These are phyloP conservation scores for Cyberlindnera mrakii DNA, from an alignment of 805 yeast species.

Conservation along the genomic window DNA sequence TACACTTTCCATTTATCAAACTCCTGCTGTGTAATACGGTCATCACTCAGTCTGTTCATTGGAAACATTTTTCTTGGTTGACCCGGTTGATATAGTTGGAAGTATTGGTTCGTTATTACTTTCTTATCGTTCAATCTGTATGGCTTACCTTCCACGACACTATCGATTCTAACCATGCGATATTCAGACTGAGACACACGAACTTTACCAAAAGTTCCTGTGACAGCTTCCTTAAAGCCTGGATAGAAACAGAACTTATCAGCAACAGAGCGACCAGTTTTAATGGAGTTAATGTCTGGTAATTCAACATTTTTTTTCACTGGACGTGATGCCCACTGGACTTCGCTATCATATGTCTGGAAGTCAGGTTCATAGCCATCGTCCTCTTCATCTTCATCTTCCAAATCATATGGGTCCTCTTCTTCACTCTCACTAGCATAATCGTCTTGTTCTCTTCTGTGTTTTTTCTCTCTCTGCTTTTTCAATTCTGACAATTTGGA, in stretches of 20 bases:
- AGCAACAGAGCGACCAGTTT: slow-evolving; percentile 73
- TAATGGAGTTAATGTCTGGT: slow-evolving; percentile 63
- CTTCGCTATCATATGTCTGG: slow-evolving; percentile 39
- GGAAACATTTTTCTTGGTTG: slow-evolving; percentile 68
- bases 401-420: slow-evolving; percentile 31
- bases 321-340: slow-evolving; percentile 42
- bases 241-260: slow-evolving; percentile 77
- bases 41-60: slow-evolving; percentile 75
- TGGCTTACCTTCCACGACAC: slow-evolving; percentile 46
- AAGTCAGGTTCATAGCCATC: slow-evolving; percentile 36
- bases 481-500: slow-evolving; percentile 67
- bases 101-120: slow-evolving; percentile 45
- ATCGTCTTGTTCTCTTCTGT: slow-evolving; percentile 31
- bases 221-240: slow-evolving; percentile 62
- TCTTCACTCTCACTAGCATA: slow-evolving; percentile 47
- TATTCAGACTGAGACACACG: slow-evolving; percentile 69
- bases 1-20: slow-evolving; percentile 62
- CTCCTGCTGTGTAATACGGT: slow-evolving; percentile 64
- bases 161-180: slow-evolving; percentile 78
- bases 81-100: slow-evolving; percentile 78
- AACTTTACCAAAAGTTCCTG: slow-evolving; percentile 76
- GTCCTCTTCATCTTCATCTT: slow-evolving; percentile 36
- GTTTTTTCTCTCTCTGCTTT: slow-evolving; percentile 65
- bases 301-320: slow-evolving; percentile 42
- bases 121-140: slow-evolving; percentile 40